Conservation (phyloP, 2,329 filamentous ascomycete species). For the Shiraia sp. region DNA sequence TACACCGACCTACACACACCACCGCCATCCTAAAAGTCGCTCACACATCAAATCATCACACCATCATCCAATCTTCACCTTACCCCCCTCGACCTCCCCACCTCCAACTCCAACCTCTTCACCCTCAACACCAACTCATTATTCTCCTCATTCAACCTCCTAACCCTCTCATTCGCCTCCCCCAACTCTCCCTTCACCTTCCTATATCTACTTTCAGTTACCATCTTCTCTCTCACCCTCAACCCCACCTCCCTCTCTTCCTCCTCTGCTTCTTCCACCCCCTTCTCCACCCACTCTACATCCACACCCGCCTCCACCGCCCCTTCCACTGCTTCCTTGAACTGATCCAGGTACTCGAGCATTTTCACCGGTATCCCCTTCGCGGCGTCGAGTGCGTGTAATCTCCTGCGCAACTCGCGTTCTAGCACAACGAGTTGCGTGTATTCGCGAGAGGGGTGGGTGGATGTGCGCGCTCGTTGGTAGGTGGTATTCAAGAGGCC, state of each 20-base stretch:
- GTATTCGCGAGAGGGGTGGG: slow-evolving; percentile 18
- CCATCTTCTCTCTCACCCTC: slow-evolving; percentile 12
- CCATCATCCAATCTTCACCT: neutral
- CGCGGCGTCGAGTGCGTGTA: slow-evolving; percentile 14
- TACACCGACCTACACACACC: too few species aligned
- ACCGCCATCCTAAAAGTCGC: neutral
- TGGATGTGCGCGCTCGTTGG: slow-evolving; percentile 11
- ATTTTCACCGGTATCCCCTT: slow-evolving; percentile 24
- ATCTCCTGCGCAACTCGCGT: slow-evolving; percentile 15
- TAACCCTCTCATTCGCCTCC: slow-evolving; percentile 14
- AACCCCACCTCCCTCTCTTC: too few species aligned
- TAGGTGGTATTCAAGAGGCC: slow-evolving; percentile 20
- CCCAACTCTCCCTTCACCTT: slow-evolving; percentile 14
- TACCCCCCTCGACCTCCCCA: neutral
- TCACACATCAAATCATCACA: neutral
- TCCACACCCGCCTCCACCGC: slow-evolving; percentile 14
- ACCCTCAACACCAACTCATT: slow-evolving; percentile 18
- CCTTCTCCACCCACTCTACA: slow-evolving; percentile 10
- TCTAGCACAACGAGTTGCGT: slow-evolving; percentile 20
- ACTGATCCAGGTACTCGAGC: slow-evolving; percentile 17
- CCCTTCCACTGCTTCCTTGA: slow-evolving; percentile 13
- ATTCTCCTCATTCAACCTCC: slow-evolving; percentile 26
- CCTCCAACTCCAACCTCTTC: slow-evolving; percentile 14
- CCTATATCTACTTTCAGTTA: slow-evolving; percentile 15
- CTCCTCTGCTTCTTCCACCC: too few species aligned